Conservation (phyloP, 148 eudicot species). For the Persicaria tinctoria region DNA sequence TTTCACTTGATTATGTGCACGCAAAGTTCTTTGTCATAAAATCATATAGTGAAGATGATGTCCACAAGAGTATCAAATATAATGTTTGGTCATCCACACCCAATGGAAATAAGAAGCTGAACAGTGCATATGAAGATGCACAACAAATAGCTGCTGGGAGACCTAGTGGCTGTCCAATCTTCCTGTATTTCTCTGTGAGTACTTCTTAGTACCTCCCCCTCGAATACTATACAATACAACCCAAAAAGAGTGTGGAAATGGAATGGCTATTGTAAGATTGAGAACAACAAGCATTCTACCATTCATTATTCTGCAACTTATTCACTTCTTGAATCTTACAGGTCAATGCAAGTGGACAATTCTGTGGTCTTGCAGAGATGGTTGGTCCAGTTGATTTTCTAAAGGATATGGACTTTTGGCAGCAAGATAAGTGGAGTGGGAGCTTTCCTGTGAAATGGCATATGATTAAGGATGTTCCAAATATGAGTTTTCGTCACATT, state of each 20-base stretch:
- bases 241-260: too few species aligned
- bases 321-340: constrained; percentile 16
- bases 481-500: constrained; percentile 74
- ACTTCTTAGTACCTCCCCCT: neutral
- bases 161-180: constrained; percentile 76
- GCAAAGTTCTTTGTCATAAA: constrained; percentile 92
- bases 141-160: constrained; percentile 60
- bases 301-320: neutral
- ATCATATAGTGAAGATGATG: constrained; percentile 98
- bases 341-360: constrained; percentile 99
- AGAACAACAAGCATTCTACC: neutral
- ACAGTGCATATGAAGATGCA: constrained; percentile 79
- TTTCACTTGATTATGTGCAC: constrained; percentile 46
- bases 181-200: constrained; percentile 89
- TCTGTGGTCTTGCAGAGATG: constrained; percentile 99
- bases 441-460: constrained; percentile 99
- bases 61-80: constrained; percentile 93
- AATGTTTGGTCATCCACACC: constrained; percentile 98
- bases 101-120: constrained; percentile 91
- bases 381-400: constrained; percentile 75
- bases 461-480: constrained; percentile 85
- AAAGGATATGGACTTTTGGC: constrained; percentile 98
- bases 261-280: too few species aligned
- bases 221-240: neutral
- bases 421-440: constrained; percentile 99